Percentiles rank a stretch among this genome's conserved stretches.
Evolutionary conservation across 2,329 filamentous ascomycete species (phyloP).

Genomic region (Colletotrichum eleusines): DNA sequence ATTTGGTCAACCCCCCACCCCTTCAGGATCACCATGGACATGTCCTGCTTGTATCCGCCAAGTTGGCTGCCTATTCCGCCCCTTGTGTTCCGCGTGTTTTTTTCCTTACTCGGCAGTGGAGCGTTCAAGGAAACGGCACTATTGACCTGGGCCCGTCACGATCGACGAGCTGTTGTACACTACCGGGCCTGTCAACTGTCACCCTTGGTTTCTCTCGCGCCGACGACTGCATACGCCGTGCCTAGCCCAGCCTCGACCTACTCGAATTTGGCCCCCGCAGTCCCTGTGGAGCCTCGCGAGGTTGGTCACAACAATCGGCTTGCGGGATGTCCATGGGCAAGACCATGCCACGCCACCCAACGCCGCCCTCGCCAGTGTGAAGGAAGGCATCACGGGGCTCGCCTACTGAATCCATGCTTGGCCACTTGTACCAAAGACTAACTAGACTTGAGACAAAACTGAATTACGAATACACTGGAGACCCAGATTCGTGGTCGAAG

Average conservation of each 20-base stretch:
- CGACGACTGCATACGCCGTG: conserved; percentile 12
- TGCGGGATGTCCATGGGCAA: background rate
- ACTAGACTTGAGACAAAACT: background rate
- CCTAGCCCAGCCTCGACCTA: background rate
- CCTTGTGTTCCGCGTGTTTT: background rate
- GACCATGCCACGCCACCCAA: background rate
- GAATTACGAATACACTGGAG: background rate
- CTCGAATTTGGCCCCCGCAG: background rate
- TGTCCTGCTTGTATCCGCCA: background rate
- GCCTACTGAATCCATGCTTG: background rate
- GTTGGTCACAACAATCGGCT: background rate
- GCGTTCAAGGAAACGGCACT: conserved; percentile 27
- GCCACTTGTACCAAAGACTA: background rate
- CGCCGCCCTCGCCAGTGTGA: conserved; percentile 1
- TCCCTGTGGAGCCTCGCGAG: background rate
- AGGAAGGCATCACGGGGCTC: conserved; percentile 4
- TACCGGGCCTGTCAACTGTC: conserved; percentile 6
- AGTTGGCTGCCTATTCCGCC: background rate
- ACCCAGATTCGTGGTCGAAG: background rate
- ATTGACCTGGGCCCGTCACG: conserved; percentile 27
- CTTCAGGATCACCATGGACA: background rate
- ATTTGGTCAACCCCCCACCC: background rate
- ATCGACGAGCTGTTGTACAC: conserved; percentile 13
- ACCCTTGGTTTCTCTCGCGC: conserved; percentile 3
- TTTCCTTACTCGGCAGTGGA: conserved; percentile 15